Evolutionary conservation across 2,329 filamentous ascomycete genomes (phyloP), one percentile per base, ranked within the genome.

Genomic region (Pseudofabraea citricarpa): DNA sequence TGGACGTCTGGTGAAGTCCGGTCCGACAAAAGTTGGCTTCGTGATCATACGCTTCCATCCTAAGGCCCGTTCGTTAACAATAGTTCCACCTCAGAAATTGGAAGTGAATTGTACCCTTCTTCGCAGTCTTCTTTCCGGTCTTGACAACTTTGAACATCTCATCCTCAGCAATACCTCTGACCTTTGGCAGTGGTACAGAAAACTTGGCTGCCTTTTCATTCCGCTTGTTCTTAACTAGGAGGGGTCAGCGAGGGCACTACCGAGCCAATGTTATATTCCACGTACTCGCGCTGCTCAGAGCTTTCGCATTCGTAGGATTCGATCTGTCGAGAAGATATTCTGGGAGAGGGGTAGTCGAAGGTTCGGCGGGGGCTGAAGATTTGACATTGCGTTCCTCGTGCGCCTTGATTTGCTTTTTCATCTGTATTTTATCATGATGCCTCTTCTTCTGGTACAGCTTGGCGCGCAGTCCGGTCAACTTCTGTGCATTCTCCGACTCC

Each of bases 311-410:
- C 21, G 69, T 68, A 9, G 76, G 73, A 61, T 80, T 50, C 61
- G 68, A 57, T 66, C 93, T 81, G 71, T 98, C 93, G 51, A 98
- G 83, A 64, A 98, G 78, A 68, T 97, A 98, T 57, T 89, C 84
- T 40, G 93, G 93, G 57, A 97, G 75, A 45, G 93, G 88, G 39
- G 87, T 88, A 55, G 77, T 81, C 20, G 82, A 82, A 48, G 90
- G 87, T 67, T 93, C 86, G 57, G 85, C 79, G 54, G 86, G 82
- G 43, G 84, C 83, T 23, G 79, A 73, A 7, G 86, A 87, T 72
- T 97, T 95, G 74, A 97, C 83, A 63, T 96, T 94, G 70, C 89
- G 84, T 74, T 96, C 88, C 70, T 98, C 93, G 73, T 95, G 88
- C 35, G 88, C 86, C 70, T 87, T 88, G 78, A 98, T 94, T 61